Evolutionary conservation across 1,284 basidiomycete genomes (phyloP).

Genomic region (Rhizoctonia solani): DNA sequence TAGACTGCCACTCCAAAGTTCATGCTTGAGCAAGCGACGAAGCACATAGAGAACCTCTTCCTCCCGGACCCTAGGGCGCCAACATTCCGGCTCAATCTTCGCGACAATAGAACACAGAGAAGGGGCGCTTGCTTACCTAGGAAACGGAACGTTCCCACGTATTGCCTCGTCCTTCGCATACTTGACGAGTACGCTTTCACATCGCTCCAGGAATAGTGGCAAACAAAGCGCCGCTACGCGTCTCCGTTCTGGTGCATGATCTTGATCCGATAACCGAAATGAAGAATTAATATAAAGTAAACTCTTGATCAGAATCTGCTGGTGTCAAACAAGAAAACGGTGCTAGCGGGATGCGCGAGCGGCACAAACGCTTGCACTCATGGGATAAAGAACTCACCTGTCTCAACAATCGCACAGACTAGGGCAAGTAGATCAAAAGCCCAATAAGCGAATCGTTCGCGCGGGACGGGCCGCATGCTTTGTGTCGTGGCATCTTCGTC

Average conservation of each 20-base stretch:
- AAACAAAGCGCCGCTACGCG: conserved; percentile 72
- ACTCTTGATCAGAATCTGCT: conserved; percentile 4
- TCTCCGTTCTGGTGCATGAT: conserved; percentile 60
- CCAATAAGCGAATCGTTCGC: conserved; percentile 92
- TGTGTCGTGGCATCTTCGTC: conserved; percentile 64
- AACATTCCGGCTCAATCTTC: conserved; percentile 18
- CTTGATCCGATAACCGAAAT: conserved; percentile 45
- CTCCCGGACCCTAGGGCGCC: conserved; percentile 67
- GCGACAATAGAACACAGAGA: not conserved
- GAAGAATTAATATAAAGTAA: conserved; percentile 4
- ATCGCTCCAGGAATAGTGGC: conserved; percentile 73
- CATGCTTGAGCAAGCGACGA: conserved; percentile 69
- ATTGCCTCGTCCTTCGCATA: conserved; percentile 84
- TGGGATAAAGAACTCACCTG: conserved; percentile 44
- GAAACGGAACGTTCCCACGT: conserved; percentile 82
- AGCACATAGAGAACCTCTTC: conserved; percentile 89
- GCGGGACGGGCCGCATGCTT: conserved; percentile 58
- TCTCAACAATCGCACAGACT: conserved; percentile 71
- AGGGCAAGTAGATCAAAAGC: conserved; percentile 88
- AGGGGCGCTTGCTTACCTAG: conserved; percentile 57
- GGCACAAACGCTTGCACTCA: too few species aligned
- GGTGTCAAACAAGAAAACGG: not conserved
- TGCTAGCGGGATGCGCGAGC: not conserved
- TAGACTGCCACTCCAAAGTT: conserved; percentile 71
- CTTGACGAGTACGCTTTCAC: conserved; percentile 64